These are phyloP conservation scores for Xylaria arbuscula DNA, from an alignment of 2,329 filamentous ascomycete species.

Conservation along the genomic window DNA sequence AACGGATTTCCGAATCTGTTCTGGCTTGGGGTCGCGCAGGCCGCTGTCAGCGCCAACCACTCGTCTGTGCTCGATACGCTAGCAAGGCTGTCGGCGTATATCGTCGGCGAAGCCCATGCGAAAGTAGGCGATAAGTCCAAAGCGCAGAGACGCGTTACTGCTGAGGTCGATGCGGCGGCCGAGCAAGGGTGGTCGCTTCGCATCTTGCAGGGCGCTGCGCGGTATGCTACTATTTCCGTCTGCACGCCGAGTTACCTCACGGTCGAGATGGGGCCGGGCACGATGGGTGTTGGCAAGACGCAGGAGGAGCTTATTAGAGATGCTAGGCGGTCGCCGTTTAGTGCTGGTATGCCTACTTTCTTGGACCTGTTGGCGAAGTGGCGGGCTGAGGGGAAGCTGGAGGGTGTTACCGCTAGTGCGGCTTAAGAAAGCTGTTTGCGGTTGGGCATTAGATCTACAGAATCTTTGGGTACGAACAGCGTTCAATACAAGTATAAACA, in stretches of 20 bases:
- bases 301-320: constrained; percentile 50
- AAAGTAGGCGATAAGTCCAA: constrained; percentile 40
- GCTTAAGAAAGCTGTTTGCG: constrained; percentile 17
- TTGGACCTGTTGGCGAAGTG: constrained; percentile 46
- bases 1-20: constrained; percentile 67
- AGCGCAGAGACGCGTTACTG: constrained; percentile 36
- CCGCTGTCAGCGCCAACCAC: constrained; percentile 48
- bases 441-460: not conserved
- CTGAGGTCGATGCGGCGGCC: constrained; percentile 59
- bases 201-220: constrained; percentile 51
- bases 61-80: constrained; percentile 39
- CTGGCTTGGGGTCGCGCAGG: constrained; percentile 58
- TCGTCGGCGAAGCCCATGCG: constrained; percentile 53
- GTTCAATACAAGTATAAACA: no score
- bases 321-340: constrained; percentile 48
- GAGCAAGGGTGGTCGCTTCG: constrained; percentile 61
- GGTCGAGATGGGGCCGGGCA: constrained; percentile 54
- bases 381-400: constrained; percentile 49
- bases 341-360: constrained; percentile 50
- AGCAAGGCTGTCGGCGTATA: constrained; percentile 40
- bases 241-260: constrained; percentile 69
- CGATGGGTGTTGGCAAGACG: constrained; percentile 26
- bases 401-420: constrained; percentile 38
- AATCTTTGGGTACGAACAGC: no score
- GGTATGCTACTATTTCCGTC: constrained; percentile 54